Conservation (phyloP, 1,139 yeast species). For the Sugiyamaella novakii region DNA sequence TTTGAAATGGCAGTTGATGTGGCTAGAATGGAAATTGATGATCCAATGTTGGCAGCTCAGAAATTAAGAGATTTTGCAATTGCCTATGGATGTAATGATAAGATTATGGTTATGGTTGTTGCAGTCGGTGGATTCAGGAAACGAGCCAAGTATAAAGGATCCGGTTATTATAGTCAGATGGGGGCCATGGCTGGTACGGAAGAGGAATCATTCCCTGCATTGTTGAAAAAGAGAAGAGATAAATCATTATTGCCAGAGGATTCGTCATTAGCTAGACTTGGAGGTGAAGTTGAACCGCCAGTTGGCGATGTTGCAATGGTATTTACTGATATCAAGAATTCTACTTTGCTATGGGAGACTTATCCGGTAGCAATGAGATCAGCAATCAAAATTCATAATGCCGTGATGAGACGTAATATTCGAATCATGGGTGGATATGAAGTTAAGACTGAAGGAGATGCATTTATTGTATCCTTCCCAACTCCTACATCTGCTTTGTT, state of each 20-base stretch:
- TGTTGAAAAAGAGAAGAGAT: slow-evolving; percentile 54
- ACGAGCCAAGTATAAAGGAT: slow-evolving; percentile 19
- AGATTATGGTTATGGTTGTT: slow-evolving; percentile 81
- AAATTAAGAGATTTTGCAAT: slow-evolving; percentile 92
- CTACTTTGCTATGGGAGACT: slow-evolving; percentile 91
- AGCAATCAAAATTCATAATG: slow-evolving; percentile 91
- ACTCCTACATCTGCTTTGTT: slow-evolving; percentile 86
- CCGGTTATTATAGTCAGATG: slow-evolving; percentile 23
- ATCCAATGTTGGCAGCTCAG: slow-evolving; percentile 92
- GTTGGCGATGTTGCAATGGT: slow-evolving; percentile 93
- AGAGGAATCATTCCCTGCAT: slow-evolving; percentile 49
- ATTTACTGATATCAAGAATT: slow-evolving; percentile 94
- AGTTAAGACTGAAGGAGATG: slow-evolving; percentile 99
- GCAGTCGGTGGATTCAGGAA: slow-evolving; percentile 53
- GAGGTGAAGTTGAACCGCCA: slow-evolving; percentile 94
- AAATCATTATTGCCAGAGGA: slow-evolving; percentile 65
- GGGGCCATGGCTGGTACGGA: slow-evolving; percentile 46
- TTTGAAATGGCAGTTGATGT: slow-evolving; percentile 90
- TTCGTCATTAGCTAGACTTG: slow-evolving; percentile 76
- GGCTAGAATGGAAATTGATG: slow-evolving; percentile 76
- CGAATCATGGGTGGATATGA: slow-evolving; percentile 96
- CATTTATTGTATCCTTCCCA: slow-evolving; percentile 97
- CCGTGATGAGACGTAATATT: slow-evolving; percentile 90
- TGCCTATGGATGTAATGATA: slow-evolving; percentile 84
- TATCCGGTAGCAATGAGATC: slow-evolving; percentile 95